Evolutionary conservation across 2,329 filamentous ascomycete genomes (phyloP).

Genomic region (Metarhizium robertsii): DNA sequence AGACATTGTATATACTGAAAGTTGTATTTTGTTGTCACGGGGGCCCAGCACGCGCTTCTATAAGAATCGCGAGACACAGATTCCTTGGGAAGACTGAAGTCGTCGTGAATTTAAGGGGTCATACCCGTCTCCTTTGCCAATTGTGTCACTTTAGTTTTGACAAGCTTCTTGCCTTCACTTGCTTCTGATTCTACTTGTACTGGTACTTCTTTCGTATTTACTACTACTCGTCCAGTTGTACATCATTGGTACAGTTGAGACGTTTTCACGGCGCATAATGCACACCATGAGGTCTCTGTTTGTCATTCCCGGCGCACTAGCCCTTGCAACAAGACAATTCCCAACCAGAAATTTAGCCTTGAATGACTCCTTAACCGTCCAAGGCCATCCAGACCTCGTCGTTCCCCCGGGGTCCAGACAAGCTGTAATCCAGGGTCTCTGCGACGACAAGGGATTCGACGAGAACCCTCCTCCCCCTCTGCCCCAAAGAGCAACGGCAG

Average conservation of each 20-base stretch:
- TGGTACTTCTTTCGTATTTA: too few species aligned
- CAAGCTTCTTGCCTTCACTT: too few species aligned
- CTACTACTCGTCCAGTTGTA: too few species aligned
- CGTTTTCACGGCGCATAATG: neutral
- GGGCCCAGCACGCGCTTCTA: neutral
- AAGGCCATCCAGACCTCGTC: neutral
- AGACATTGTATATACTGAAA: neutral
- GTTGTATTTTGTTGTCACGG: neutral
- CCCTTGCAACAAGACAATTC: neutral
- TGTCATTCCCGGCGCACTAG: neutral
- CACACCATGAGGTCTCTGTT: neutral
- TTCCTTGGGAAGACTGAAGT: neutral
- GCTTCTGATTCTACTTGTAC: too few species aligned
- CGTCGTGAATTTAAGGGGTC: neutral
- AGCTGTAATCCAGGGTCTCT: neutral
- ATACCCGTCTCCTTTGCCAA: too few species aligned
- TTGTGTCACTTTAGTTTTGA: too few species aligned
- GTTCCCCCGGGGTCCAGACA: neutral
- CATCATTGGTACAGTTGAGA: neutral
- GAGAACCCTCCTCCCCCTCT: constrained; percentile 12
- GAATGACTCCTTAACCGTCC: neutral
- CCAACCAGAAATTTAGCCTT: neutral
- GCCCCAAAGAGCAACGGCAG: constrained; percentile 11
- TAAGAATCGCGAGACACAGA: neutral
- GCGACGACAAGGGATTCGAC: constrained; percentile 6